A percentile compares a stretch with the other conserved stretches of the same genome.
Evolutionary conservation across 192 early-diverging fungal species (phyloP).

Genomic region (Podila minutissima): DNA sequence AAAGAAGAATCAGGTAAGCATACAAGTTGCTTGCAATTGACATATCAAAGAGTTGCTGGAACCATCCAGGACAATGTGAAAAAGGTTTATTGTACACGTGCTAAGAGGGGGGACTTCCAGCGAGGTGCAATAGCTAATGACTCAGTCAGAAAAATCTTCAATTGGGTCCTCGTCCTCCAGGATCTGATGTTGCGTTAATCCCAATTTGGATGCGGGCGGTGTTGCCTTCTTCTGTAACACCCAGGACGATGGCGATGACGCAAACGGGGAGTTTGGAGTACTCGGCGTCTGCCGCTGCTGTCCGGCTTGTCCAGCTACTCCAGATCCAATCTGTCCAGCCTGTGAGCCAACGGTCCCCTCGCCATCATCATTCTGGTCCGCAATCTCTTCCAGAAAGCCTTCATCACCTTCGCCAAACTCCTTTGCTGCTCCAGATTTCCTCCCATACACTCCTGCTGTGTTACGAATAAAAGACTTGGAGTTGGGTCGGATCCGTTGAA

Average conservation of each 20-base stretch:
- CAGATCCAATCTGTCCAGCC: no score
- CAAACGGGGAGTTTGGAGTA: background rate
- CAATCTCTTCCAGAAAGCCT: conserved; percentile 28
- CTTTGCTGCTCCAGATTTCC: conserved; percentile 8
- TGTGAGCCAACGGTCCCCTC: background rate
- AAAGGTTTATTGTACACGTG: background rate
- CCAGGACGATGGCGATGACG: background rate
- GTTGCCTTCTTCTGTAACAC: background rate
- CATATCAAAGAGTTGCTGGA: no score
- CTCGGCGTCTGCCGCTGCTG: no score
- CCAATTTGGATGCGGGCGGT: background rate
- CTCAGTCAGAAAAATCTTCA: conserved; percentile 44
- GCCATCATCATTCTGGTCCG: background rate
- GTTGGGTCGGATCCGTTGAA: conserved; percentile 18
- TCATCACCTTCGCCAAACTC: conserved; percentile 51
- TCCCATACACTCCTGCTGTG: conserved; percentile 24
- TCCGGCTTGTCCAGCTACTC: no score
- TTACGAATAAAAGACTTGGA: conserved; percentile 36
- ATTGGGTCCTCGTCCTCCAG: conserved; percentile 35
- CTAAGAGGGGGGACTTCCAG: background rate
- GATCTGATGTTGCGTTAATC: background rate
- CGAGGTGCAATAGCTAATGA: background rate
- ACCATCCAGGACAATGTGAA: no score
- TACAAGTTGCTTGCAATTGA: no score
- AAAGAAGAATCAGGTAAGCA: no score